Evolutionary conservation across 345 rosid genomes (phyloP), one percentile per base, ranked within the genome.

Genomic region (Abelmoschus esculentus): DNA sequence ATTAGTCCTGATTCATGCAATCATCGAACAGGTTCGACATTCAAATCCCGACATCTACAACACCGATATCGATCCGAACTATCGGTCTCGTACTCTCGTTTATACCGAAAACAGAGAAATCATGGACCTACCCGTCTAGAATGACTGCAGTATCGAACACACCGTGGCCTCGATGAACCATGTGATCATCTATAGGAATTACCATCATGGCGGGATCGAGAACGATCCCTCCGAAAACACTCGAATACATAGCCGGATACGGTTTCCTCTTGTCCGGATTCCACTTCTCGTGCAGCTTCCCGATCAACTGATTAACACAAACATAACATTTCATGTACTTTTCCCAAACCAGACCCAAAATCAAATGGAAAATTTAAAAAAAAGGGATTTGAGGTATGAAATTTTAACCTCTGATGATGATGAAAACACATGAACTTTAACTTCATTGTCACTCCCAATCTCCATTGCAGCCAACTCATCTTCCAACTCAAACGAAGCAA

Each of bases 141-240:
- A 88, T 76, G 46, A 82, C 80, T 19, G 90, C 78, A n/a, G 93
- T 86, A 76, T 88, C 93, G 36, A 88, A 88, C 71, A 88, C 90
- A 1, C 89, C 89, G 46, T 86, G 93, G 4, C 93, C 89, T 59
- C 89, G 80, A 70, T 88, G 93, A 72, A 86, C 93, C 89, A 84
- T 88, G 78, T 88, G 93, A 80, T 86, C 93, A 38, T 88, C 93
- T 14, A 88, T 82, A 9, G 90, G 90, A 61, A 88, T 80, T 19
- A 85, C 83, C 90, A 88, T 86, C 87, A 86, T 72, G 36, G 89
- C 86, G 15, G 89, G 89, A 76, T 88, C 90, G 15, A 86, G 87
- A 71, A 82, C 76, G 59, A 88, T 83, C 61, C 93, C 90, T 42
- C 90, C 87, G 72, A 67, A 88, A 34, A 80, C 58, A 60, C 88